Percentiles rank a stretch among this genome's conserved stretches.
phyloP scores from a whole-genome alignment of 441 rosid species.

The Pelargonium citronellum region DNA sequence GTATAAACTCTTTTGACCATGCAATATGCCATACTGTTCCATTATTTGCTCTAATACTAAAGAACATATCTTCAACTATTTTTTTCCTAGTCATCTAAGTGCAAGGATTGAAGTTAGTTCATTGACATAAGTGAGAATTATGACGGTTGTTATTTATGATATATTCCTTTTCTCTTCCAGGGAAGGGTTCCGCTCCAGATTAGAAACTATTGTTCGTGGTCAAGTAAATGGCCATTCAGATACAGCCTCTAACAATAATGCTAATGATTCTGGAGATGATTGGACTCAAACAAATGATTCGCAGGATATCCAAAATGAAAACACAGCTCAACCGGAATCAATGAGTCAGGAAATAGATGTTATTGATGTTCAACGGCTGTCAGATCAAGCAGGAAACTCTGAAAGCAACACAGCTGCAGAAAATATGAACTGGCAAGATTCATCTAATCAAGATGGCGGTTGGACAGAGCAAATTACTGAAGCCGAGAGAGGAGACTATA shows the following conservation, averaged over 20 bases:
- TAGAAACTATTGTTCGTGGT: constrained; percentile 62
- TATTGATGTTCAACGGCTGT: constrained; percentile 28
- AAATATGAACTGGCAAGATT: constrained; percentile 49
- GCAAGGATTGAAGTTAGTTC: neutral
- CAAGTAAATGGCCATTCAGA: constrained; percentile 57
- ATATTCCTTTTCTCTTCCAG: constrained; percentile 35
- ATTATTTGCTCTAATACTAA: neutral
- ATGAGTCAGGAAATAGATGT: constrained; percentile 34
- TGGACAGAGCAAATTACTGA: constrained; percentile 43
- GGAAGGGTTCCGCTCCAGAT: constrained; percentile 80
- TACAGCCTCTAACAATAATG: constrained; percentile 31
- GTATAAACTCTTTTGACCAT: constrained; percentile 29
- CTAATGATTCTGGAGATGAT: constrained; percentile 39
- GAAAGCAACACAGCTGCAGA: constrained; percentile 38
- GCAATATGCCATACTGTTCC: neutral
- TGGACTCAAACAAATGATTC: constrained; percentile 30
- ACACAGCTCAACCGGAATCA: constrained; percentile 38
- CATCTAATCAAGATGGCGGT: constrained; percentile 36
- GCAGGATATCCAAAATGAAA: constrained; percentile 38
- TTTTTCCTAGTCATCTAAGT: neutral
- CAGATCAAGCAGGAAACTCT: constrained; percentile 36
- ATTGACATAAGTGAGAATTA: neutral
- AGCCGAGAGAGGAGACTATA: constrained; percentile 43
- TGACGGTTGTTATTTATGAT: neutral
- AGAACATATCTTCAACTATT: neutral